Percentiles rank a stretch among this genome's conserved stretches.
These are phyloP conservation scores for Lepraria neglecta DNA, from an alignment of 495 filamentous ascomycete species.

Conservation along the genomic window DNA sequence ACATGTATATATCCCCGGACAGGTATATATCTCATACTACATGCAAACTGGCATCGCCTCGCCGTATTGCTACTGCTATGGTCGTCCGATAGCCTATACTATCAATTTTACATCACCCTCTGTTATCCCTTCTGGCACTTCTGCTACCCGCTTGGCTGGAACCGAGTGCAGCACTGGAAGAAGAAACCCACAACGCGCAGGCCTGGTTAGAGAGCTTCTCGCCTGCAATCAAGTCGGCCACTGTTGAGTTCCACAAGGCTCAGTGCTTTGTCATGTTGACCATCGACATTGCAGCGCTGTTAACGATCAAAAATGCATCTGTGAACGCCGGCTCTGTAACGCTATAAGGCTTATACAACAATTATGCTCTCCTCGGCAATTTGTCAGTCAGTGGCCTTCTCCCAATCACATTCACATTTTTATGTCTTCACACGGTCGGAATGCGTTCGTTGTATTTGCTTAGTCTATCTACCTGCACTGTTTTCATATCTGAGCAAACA, in stretches of 20 bases:
- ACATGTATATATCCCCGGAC: background rate
- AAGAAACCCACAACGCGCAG: background rate
- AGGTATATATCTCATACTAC: constrained; percentile 16
- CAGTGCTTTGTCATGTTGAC: constrained; percentile 12
- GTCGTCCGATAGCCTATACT: background rate
- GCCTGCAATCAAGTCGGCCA: constrained; percentile 8
- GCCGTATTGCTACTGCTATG: background rate
- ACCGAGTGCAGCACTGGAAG: too few species aligned
- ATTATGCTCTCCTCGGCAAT: background rate
- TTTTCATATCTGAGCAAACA: constrained; percentile 1
- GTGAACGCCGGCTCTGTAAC: background rate
- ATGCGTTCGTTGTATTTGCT: constrained; percentile 8
- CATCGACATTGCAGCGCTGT: constrained; percentile 3
- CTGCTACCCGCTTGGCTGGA: too few species aligned
- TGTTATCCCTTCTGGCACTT: too few species aligned
- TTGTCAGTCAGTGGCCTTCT: constrained; percentile 9
- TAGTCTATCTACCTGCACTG: constrained; percentile 4
- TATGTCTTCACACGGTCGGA: background rate
- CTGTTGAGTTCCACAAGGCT: constrained; percentile 14
- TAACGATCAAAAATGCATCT: background rate
- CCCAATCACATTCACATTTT: background rate
- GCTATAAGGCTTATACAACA: background rate
- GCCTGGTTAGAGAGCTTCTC: background rate
- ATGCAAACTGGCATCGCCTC: background rate
- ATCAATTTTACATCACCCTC: too few species aligned